Evolutionary conservation across 192 early-diverging fungal genomes (phyloP), one percentile per base, ranked within the genome.

Genomic region (Piromyces finnis): DNA sequence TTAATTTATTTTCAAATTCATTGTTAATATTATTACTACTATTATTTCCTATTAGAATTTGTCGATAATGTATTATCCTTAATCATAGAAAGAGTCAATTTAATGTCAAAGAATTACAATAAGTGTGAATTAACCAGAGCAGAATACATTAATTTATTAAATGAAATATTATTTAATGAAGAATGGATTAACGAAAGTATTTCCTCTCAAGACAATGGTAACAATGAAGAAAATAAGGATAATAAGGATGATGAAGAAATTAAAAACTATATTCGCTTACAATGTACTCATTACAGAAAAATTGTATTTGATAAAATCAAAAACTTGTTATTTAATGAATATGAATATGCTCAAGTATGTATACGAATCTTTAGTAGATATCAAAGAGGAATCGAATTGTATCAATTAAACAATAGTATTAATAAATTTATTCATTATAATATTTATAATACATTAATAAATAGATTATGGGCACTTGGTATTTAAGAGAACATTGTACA

Each of bases 71-170:
- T 51, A 15, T 51, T 51, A 22, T 51, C 18, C 6, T 22, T 51
- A 18, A 51, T 51, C 22, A 51, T 51, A 18, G 41, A 51, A 51
- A 51, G 41, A 51, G 22, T 51, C 22, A 51, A 51, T 51, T 18
- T 51, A 4, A 22, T 22, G 18, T 22, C 15, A 22, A 51, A 51
- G 14, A 22, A 18, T n/a, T 77, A 78, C 30, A 89, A 84, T 30
- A 79, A 84, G 17, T 88, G 86, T 79, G 84, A 88, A 51, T 83
- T 93, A 41, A 85, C 92, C 80, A 83, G 86, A 35, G 81, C 79
- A 51, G 78, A 89, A 79, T 80, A 86, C 39, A 35, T 90, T 82
- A 84, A 85, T 84, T 88, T 89, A 79, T n/a, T 88, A 37, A 35
- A 82, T 81, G 83, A 89, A 84, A 84, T 90, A 83, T 85, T 87